Evolutionary conservation across 2,329 filamentous ascomycete species (phyloP).

Genomic region (Phoma sp.): DNA sequence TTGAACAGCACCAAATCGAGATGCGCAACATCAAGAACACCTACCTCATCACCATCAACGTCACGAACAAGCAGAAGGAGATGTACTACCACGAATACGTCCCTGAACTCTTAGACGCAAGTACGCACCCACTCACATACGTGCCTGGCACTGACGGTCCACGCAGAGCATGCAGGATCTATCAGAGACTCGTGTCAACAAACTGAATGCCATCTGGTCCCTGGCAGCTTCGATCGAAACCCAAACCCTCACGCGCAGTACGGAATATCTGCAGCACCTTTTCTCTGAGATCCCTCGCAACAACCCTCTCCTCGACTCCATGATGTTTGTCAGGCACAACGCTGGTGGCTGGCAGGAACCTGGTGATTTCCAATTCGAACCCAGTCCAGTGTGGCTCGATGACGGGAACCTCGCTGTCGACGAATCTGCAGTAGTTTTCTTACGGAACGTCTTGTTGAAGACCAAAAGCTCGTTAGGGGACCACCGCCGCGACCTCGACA

Average conservation of each 20-base stretch:
- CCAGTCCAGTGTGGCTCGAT: slow-evolving; percentile 96
- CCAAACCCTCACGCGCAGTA: slow-evolving; percentile 77
- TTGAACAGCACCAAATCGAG: slow-evolving; percentile 88
- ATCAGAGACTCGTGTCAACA: slow-evolving; percentile 83
- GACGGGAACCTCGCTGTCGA: slow-evolving; percentile 86
- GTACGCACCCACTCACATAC: not conserved
- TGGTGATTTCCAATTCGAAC: slow-evolving; percentile 83
- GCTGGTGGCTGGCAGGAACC: slow-evolving; percentile 83
- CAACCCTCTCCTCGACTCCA: slow-evolving; percentile 85
- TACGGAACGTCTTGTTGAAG: slow-evolving; percentile 90
- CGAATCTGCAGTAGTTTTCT: slow-evolving; percentile 84
- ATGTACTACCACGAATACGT: slow-evolving; percentile 97
- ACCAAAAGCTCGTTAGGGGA: slow-evolving; percentile 85
- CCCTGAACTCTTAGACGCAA: slow-evolving; percentile 87
- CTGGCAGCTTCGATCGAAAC: slow-evolving; percentile 80
- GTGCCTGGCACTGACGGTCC: slow-evolving; percentile 8
- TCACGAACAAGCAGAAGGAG: slow-evolving; percentile 97
- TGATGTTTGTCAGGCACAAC: slow-evolving; percentile 98
- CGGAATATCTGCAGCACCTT: slow-evolving; percentile 73
- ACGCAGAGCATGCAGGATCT: slow-evolving; percentile 81
- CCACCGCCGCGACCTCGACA: slow-evolving; percentile 81
- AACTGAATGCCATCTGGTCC: slow-evolving; percentile 85
- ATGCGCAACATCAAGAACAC: slow-evolving; percentile 99
- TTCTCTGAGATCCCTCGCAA: slow-evolving; percentile 85
- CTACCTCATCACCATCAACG: slow-evolving; percentile 95